These are phyloP conservation scores for Xylaria polymorpha DNA, from an alignment of 2,329 filamentous ascomycete genomes.

Conservation along the genomic window DNA sequence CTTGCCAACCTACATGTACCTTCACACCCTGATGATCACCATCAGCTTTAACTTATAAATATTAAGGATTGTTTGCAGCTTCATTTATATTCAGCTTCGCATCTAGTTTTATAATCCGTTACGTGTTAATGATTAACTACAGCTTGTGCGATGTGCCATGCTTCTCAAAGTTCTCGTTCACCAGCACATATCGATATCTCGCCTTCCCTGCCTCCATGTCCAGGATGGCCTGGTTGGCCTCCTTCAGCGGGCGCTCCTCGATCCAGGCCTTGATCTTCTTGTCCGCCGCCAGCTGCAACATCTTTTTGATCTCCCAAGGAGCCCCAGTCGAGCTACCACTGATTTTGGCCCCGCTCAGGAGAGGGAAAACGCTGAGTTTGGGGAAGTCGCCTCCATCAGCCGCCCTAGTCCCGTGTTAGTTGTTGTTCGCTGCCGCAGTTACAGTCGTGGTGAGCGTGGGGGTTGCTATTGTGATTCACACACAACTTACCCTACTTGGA, in stretches of 20 bases:
- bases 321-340: conserved; percentile 62
- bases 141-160: conserved; percentile 35
- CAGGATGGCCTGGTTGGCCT: conserved; percentile 67
- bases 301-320: conserved; percentile 69
- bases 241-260: conserved; percentile 65
- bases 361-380: conserved; percentile 64
- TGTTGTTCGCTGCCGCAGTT: not conserved
- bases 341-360: conserved; percentile 66
- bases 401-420: conserved; percentile 49
- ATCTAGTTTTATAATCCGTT: too few relatives aligned
- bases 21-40: too few relatives aligned
- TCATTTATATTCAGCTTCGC: not conserved
- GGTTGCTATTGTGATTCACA: not conserved
- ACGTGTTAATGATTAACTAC: not conserved
- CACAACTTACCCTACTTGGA: conserved; percentile 67
- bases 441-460: not conserved
- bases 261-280: conserved; percentile 70
- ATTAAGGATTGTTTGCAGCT: not conserved
- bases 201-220: conserved; percentile 69
- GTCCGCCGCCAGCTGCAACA: conserved; percentile 69
- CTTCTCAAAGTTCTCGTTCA: conserved; percentile 55
- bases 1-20: too few relatives aligned
- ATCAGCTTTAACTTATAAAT: too few relatives aligned
- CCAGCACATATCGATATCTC: conserved; percentile 62
- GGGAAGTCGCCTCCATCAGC: conserved; percentile 66